Evolutionary conservation across 176 grass and related monocot genomes (phyloP), one percentile per base, ranked within the genome.

Genomic region (Oryza glaberrima): DNA sequence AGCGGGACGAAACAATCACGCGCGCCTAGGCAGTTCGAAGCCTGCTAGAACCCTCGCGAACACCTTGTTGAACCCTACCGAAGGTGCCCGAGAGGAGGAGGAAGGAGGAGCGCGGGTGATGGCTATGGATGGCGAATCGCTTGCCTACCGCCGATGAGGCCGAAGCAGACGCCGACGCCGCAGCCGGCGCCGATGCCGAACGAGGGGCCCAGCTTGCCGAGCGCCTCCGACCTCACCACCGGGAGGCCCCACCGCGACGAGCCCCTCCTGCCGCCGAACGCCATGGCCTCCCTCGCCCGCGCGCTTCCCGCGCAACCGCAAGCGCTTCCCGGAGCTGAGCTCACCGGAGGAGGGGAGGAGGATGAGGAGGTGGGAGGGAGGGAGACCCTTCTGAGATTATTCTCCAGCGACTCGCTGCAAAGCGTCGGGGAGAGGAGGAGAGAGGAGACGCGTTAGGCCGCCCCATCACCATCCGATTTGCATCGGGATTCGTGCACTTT

Each of bases 121-220:
- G 30, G 30, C 2, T 32, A 32, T 32, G 30, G 30, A 79, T 23
- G 54, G 40, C 1, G 11, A 47, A 58, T 2, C 17, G 36, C 8
- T 1, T 1, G 89, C 93, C 44, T 40, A 98, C 96, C 96, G 84
- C 96, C 93, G 83, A 98, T 30, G 63, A 98, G 81, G 72, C 96
- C 93, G 56, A 95, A 17, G n/a, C 91, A 77, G 22, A 98, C 67
- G 76, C 96, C 96, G 44, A 95, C 77, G 36, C 96, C 96, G 47
- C 96, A 98, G 46, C 93, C 93, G 58, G 90, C 89, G 83, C 96
- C 93, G 81, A 87, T 87, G 52, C 93, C 93, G 68, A 98, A 80
- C 44, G 80, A 86, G 56, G 93, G 91, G 16, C 96, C 96, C 46
- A 98, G 73, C 72, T 94, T 95, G 20, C 96, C 96, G 43, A 95